Conservation (phyloP, 139 green algal genomes). For the Chlorella vulgaris region DNA sequence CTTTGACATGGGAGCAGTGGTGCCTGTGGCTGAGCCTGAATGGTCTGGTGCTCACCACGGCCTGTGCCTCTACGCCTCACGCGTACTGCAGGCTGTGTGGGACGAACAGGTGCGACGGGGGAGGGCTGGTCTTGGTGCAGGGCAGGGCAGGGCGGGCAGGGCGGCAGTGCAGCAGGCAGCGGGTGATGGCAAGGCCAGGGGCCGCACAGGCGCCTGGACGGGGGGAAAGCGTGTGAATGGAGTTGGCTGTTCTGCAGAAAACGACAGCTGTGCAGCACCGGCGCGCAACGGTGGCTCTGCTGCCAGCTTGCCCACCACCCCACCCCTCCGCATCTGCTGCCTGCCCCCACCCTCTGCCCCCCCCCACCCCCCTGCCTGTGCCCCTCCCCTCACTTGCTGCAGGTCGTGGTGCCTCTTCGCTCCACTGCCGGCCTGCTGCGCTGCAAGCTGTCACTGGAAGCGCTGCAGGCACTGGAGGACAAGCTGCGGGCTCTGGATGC, state of each 20-base stretch:
- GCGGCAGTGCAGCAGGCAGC: background rate
- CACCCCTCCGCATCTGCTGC: background rate
- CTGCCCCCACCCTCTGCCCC: background rate
- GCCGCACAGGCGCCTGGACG: too few species aligned
- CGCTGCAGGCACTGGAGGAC: slow-evolving; percentile 56
- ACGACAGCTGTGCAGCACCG: too few species aligned
- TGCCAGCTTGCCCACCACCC: too few species aligned
- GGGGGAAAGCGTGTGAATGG: too few species aligned
- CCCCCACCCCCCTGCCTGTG: background rate
- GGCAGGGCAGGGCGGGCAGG: background rate
- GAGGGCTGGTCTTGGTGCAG: too few species aligned
- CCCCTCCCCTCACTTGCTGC: background rate
- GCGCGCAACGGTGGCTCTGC: too few species aligned
- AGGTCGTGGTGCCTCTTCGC: slow-evolving; percentile 19
- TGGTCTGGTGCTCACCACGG: slow-evolving; percentile 83
- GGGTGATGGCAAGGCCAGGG: background rate
- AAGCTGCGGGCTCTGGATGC: slow-evolving; percentile 61
- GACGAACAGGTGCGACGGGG: slow-evolving; percentile 59
- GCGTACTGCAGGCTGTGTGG: slow-evolving; percentile 81
- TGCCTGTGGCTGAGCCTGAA: slow-evolving; percentile 74
- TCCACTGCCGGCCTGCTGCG: background rate
- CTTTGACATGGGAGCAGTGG: slow-evolving; percentile 75
- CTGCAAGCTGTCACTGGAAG: slow-evolving; percentile 18
- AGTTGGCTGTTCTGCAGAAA: too few species aligned
- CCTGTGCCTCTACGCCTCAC: slow-evolving; percentile 74